Base-by-base conservation (phyloP, 345 rosid genomes). In the Schrenkiella parvula region DNA sequence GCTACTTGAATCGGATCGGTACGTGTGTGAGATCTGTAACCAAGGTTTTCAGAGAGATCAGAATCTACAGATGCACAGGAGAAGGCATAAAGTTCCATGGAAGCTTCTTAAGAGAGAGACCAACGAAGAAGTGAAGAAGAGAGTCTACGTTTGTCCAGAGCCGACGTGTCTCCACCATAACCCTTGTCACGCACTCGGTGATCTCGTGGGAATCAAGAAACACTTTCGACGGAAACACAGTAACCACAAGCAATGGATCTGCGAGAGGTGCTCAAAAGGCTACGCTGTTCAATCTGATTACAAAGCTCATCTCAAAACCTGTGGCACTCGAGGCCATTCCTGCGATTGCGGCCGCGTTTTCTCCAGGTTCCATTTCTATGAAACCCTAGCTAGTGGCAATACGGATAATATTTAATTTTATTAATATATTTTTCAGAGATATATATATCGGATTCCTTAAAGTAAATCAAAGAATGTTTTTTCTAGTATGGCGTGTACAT, bases 21-120 rank as follows among this genome's bases (percentile, higher is more conserved):
- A 95, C 78, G 92, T 95, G n/a, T 95, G 97, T 55, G 99, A 95
- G 96, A 95, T 95, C 86, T 95, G 99, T 83, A 91, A 87, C 83
- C 97, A 91, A 72, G 99, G 97, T 3, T 95, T 95, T 63, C 99
- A 95, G 66, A 82, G 99, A 73, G 99, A 95, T 77, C 99, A 95
- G 72, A 95, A 95, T 85, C 82, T 95, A 21, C 97, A 95, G 90
- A 95, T 95, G 99, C 99, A 95, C 65, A 77, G 99, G 72, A 74
- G 99, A 75, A 44, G 99, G 13, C 99, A 95, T 81, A 95, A 95
- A 82, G 99, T 95, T 11, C 99, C 99, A 15, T 95, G 99, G 99
- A 91, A 95, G 88, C 89, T 95, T 21, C 84, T 95, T 6, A 95
- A 95, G 80, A 79, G 96, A 73, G 97, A 89, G 84, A 87, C 75